Percentiles rank a stretch among this genome's conserved stretches.
Conservation (phyloP, 139 green algal species). For the Chlamydomonas applanata region DNA sequence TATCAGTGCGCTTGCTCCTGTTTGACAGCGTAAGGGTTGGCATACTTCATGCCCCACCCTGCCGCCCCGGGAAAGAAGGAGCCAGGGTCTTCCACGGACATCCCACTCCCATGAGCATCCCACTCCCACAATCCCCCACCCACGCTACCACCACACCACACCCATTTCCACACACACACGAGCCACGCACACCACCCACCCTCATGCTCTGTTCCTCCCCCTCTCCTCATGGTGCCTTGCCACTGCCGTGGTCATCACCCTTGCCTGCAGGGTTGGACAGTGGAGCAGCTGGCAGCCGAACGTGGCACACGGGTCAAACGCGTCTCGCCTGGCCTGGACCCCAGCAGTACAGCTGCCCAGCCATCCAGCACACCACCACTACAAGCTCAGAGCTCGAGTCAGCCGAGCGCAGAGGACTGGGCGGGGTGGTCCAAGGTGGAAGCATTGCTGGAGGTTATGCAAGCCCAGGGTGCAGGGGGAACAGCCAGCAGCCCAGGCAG, state of each 20-base stretch:
- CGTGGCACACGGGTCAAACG: neutral
- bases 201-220: no score
- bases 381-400: neutral
- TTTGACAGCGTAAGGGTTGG: neutral
- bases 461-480: no score
- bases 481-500: no score
- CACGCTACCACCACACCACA: no score
- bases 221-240: no score
- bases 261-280: neutral
- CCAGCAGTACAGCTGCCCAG: no score
- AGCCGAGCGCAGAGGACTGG: conserved; percentile 1
- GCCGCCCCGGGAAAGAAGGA: neutral
- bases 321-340: neutral
- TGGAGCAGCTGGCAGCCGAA: neutral
- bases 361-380: neutral
- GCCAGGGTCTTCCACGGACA: no score
- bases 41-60: neutral
- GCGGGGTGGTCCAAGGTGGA: conserved; percentile 2
- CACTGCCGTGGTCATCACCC: no score
- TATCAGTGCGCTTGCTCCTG: neutral
- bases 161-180: no score
- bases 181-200: no score
- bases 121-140: no score
- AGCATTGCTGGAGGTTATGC: neutral
- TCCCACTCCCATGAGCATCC: no score